A percentile compares a stretch with the other conserved stretches of the same genome.
phyloP scores from a whole-genome alignment of 495 filamentous ascomycete genomes.

The Jackrogersella multiformis region DNA sequence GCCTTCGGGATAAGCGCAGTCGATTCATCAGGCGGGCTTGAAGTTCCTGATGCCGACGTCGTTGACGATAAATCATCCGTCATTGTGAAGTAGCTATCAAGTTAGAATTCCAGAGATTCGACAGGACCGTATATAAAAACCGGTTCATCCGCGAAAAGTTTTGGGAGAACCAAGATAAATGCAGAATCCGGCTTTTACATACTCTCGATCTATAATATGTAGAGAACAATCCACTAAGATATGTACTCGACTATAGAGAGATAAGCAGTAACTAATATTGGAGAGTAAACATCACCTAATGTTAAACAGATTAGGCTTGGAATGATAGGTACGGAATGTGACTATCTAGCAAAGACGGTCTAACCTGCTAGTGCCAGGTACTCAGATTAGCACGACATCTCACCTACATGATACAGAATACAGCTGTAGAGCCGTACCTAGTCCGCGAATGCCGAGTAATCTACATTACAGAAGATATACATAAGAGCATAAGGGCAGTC shows the following conservation, averaged over 20 bases:
- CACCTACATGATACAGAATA: not conserved
- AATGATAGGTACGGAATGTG: not conserved
- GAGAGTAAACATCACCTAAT: not conserved
- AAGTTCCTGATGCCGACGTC: slow-evolving; percentile 10
- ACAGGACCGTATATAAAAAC: not conserved
- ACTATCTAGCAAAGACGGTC: not conserved
- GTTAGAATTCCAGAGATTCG: not conserved
- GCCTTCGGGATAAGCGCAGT: slow-evolving; percentile 61
- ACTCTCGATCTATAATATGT: not conserved
- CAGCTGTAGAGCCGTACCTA: not conserved
- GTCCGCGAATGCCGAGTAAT: not conserved
- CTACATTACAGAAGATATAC: not conserved
- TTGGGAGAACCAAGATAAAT: not conserved
- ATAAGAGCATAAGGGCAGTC: not conserved
- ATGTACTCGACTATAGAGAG: not conserved
- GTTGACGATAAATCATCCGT: slow-evolving; percentile 15
- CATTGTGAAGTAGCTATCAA: slow-evolving; percentile 6
- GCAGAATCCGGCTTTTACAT: slow-evolving; percentile 1
- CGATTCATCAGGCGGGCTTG: slow-evolving; percentile 48
- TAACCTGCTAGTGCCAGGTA: not conserved
- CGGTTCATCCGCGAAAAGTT: not conserved
- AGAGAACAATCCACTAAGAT: slow-evolving; percentile 7
- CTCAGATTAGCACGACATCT: not conserved
- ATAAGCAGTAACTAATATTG: not conserved
- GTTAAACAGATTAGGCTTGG: not conserved